phyloP scores from a whole-genome alignment of 257 asterid genomes.

The Paulownia fortunei region DNA sequence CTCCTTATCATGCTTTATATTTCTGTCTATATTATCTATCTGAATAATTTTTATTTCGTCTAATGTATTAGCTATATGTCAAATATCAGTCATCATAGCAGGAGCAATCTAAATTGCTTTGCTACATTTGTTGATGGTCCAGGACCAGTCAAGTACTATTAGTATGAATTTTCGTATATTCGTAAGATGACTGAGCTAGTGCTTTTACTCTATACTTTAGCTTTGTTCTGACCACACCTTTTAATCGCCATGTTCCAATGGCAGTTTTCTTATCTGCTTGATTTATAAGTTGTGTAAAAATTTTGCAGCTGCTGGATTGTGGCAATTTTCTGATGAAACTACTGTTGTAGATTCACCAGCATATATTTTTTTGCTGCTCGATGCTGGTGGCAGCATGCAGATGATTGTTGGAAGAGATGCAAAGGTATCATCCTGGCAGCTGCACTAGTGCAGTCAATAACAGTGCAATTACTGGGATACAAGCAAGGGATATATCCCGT shows the following conservation, averaged over 20 bases:
- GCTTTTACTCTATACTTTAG: not conserved
- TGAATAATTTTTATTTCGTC: not conserved
- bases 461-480: conserved; percentile 69
- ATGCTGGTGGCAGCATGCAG: conserved; percentile 99
- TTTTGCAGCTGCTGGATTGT: not conserved
- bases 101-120: not conserved
- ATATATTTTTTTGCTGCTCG: conserved; percentile 51
- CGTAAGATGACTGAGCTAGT: conserved; percentile 8
- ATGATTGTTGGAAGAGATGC: conserved; percentile 92
- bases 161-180: not conserved
- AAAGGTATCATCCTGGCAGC: conserved; percentile 95
- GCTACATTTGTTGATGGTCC: conserved; percentile 10
- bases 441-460: conserved; percentile 98
- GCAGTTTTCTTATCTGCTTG: not conserved
- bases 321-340: conserved; percentile 24
- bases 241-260: not conserved
- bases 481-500: conserved; percentile 83
- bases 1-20: not conserved
- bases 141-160: not conserved
- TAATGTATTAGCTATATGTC: not conserved
- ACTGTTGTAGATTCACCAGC: conserved; percentile 32
- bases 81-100: not conserved
- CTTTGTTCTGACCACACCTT: not conserved
- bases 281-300: not conserved
- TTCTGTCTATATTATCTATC: not conserved